Base-by-base conservation (phyloP, 164 flowering plant species). In the Chimonanthus praecox region DNA sequence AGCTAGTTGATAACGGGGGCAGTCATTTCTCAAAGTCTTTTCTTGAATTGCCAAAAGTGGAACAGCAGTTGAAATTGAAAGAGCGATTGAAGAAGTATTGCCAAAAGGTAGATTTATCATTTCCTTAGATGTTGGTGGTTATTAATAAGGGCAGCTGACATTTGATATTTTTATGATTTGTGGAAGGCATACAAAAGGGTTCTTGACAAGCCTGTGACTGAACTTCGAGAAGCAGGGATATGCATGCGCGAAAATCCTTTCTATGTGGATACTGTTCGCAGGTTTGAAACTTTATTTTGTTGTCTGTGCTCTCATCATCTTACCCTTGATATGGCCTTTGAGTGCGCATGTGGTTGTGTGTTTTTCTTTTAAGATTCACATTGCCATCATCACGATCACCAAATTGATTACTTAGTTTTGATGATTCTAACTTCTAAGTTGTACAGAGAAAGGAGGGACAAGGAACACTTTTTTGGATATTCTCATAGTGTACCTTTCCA, bases 161-260 rank as follows among this genome's bases (percentile, higher is more conserved):
- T 44, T 48, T 7, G 70, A 33, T 48, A 11, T 61, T 64, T 45
- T 72, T 62, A 16, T 64, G 58, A 58, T 71, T 76, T 74, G 77
- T 46, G 2, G n/a, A 21, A 95, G 99, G 99, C 94, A 75, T 96
- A 94, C 71, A 96, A 89, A 78, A 84, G 98, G 74, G 98, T 92
- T 69, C 87, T 96, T 61, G 88, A 94, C 78, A 96, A 96, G 80
- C 98, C 99, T 62, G 88, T 90, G 46, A 88, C 94, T 72, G 99
- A 90, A 83, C 80, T 90, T 78, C 90, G 98, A 75, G 98, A 92
- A 85, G 99, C 98, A 67, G 99, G 95, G 80, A 91, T 96, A 71
- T 96, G 99, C 86, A 96, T 96, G 99, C 86, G 99, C 58, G 99
- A 96, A 80, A 96, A 96, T 75, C 78, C 99, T 47, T 96, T 96